Base-by-base conservation (phyloP, 331 rosid species). In the Malus hybrid region DNA sequence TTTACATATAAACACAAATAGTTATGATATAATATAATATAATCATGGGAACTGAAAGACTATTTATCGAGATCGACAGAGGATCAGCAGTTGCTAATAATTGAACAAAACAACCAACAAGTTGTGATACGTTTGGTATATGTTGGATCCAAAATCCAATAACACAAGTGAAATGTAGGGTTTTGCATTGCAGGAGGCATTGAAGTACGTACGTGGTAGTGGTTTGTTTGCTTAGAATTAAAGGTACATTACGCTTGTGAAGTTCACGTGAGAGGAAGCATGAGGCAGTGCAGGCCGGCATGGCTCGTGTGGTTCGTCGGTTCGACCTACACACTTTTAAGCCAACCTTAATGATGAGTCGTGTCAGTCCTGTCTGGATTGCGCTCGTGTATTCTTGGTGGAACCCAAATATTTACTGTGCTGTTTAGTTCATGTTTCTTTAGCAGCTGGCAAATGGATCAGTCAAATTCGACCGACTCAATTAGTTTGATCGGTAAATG, bases 231-330 rank as follows among this genome's bases (percentile, higher is more conserved):
- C 56, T 50, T 16, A 3, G 20, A 50, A 16, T 6, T 50, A 50
- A 50, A 50, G n/a, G 56, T 50, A 50, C 56, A 50, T 50, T 0
- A 32, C 19, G 29, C 71, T 60, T 55, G 77, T 76, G 90, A 84
- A 79, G 80, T 56, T 71, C 96, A 87, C 89, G 96, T 84, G 96
- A 86, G 44, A 82, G 56, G 14, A 81, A 10, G 71, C 61, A 39
- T 63, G 39, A 87, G 79, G 78, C 72, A 74, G 7, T 58, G 64
- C 64, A 58, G 64, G 29, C 64, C 32, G 32, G 68, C 68, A 32
- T 64, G 68, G 44, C 34, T 79, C 70, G 9, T 58, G 77, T 56
- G 56, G 56, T 50, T 50, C 56, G n/a, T 50, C 56, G 80, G 69
- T 57, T 42, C 66, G 60, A 26, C 68, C 71, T 70, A 74, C 86